A percentile compares a stretch with the other conserved stretches of the same genome.
These are phyloP conservation scores for Ceratonia siliqua DNA, from an alignment of 306 rosid species.

Conservation along the genomic window DNA sequence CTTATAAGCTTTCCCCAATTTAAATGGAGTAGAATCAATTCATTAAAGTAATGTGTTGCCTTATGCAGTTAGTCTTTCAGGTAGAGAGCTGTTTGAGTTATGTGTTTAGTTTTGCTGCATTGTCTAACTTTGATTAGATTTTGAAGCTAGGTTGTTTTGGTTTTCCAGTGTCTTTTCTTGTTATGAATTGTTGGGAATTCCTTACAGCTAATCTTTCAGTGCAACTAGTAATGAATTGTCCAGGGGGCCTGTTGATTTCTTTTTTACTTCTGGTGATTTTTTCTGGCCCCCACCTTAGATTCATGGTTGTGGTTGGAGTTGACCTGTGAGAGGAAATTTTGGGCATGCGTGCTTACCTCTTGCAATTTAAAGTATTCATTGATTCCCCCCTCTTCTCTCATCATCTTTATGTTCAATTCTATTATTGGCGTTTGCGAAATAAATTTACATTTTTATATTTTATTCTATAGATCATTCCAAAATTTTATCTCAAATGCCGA, in stretches of 20 bases:
- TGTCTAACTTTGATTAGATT: neutral
- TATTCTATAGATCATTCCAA: slow-evolving; percentile 73
- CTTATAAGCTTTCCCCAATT: neutral
- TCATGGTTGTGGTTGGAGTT: neutral
- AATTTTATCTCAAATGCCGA: slow-evolving; percentile 70
- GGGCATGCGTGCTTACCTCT: neutral
- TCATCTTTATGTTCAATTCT: slow-evolving; percentile 4
- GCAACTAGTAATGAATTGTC: neutral
- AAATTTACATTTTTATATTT: neutral
- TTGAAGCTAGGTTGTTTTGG: neutral
- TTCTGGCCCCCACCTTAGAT: neutral
- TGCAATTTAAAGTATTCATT: neutral
- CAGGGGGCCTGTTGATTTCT: neutral
- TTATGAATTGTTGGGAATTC: neutral
- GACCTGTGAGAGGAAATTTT: neutral
- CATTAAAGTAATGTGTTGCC: neutral
- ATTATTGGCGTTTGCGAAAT: slow-evolving; percentile 6
- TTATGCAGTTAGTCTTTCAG: neutral
- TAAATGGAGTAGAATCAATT: neutral
- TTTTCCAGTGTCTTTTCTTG: neutral
- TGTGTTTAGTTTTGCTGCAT: neutral
- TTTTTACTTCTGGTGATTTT: neutral
- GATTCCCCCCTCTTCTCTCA: neutral
- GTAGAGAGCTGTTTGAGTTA: neutral
- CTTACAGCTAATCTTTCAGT: neutral